A percentile compares a stretch with the other conserved stretches of the same genome.
Conservation (phyloP, 1,284 basidiomycete species). For the Hypsizygus ulmarius region DNA sequence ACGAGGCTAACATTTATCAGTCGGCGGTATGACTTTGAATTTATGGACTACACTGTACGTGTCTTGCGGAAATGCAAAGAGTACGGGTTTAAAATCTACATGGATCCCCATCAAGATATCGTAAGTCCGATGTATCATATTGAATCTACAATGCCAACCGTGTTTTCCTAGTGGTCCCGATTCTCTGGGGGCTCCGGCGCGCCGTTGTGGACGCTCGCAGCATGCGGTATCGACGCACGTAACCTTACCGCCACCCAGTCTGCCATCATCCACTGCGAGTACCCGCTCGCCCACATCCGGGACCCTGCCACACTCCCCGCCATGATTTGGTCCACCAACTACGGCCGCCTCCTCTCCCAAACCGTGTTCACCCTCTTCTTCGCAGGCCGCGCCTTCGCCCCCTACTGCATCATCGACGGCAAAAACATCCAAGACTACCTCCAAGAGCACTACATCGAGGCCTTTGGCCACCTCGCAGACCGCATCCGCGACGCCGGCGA, state of each 20-base stretch:
- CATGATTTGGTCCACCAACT: conserved; percentile 98
- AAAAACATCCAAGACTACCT: conserved; percentile 94
- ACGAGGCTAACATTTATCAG: conserved; percentile 37
- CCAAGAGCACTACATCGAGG: conserved; percentile 82
- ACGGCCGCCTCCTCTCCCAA: conserved; percentile 83
- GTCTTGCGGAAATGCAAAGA: conserved; percentile 90
- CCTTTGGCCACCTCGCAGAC: conserved; percentile 74
- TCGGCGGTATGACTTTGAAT: conserved; percentile 88
- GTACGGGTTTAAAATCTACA: conserved; percentile 91
- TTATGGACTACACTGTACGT: conserved; percentile 88
- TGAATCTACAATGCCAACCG: not conserved
- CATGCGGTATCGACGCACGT: conserved; percentile 88
- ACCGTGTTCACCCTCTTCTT: conserved; percentile 96
- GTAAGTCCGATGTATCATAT: conserved; percentile 51
- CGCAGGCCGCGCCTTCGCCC: conserved; percentile 86
- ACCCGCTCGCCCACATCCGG: conserved; percentile 60
- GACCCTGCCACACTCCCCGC: conserved; percentile 77
- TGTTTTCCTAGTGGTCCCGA: conserved; percentile 80
- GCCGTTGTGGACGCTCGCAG: conserved; percentile 91
- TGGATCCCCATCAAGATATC: conserved; percentile 97
- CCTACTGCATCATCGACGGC: conserved; percentile 89
- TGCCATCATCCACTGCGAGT: conserved; percentile 89
- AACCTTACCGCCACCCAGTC: conserved; percentile 84
- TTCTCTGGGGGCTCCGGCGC: conserved; percentile 97
- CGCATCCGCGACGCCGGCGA: conserved; percentile 73